phyloP scores from a whole-genome alignment of 345 rosid genomes.

The Salix purpurea region DNA sequence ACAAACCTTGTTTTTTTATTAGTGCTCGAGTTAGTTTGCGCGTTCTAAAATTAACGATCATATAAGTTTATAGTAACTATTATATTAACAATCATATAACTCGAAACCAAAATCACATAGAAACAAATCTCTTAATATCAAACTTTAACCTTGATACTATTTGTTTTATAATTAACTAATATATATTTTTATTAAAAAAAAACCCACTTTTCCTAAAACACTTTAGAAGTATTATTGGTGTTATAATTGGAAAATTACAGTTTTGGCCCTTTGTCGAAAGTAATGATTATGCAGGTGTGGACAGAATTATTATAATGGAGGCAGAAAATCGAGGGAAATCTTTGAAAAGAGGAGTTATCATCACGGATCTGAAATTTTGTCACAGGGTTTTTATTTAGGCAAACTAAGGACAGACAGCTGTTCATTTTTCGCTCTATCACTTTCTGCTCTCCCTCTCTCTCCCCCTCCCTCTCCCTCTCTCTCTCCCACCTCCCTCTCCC shows the following conservation, averaged over 20 bases:
- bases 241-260: too few relatives aligned
- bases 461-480: neutral
- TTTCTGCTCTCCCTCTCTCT: constrained; percentile 2
- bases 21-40: fast-evolving
- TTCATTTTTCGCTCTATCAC: constrained; percentile 19
- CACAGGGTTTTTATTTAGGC: constrained; percentile 1
- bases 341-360: neutral
- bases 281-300: too few relatives aligned
- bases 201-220: too few relatives aligned
- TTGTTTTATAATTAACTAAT: too few relatives aligned
- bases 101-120: fast-evolving
- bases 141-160: too few relatives aligned
- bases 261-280: too few relatives aligned
- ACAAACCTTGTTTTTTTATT: too few relatives aligned
- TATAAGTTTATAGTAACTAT: fast-evolving
- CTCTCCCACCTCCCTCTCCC: neutral
- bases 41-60: fast-evolving
- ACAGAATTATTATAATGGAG: neutral
- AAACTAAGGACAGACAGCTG: neutral
- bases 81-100: too few relatives aligned
- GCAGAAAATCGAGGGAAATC: neutral
- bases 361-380: constrained; percentile 8
- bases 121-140: too few relatives aligned
- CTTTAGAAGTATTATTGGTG: too few relatives aligned
- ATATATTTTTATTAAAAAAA: too few relatives aligned